These are phyloP conservation scores for Berberis vulgaris DNA, from an alignment of 164 flowering plant species.

Conservation along the genomic window DNA sequence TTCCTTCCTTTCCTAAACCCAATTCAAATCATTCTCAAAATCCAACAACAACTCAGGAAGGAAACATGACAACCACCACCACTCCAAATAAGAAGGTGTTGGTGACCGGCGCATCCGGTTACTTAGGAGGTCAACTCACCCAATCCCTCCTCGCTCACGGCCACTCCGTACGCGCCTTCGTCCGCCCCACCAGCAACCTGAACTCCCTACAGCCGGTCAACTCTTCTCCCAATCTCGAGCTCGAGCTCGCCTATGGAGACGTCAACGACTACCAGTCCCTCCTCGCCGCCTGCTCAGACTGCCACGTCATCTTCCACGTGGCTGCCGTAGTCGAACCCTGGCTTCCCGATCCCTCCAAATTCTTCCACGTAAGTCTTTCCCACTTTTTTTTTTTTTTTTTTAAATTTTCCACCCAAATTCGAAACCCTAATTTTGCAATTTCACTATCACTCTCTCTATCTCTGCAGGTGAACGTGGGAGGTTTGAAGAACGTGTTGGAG, in stretches of 20 bases:
- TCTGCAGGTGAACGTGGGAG: slow-evolving; percentile 82
- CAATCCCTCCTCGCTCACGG: slow-evolving; percentile 44
- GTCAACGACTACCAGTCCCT: slow-evolving; percentile 69
- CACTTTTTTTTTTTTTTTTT: too few relatives aligned
- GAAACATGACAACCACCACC: too few relatives aligned
- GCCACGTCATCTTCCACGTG: slow-evolving; percentile 67
- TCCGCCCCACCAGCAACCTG: slow-evolving; percentile 67
- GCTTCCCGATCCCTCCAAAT: slow-evolving; percentile 75
- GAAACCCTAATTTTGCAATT: slow-evolving; percentile 1
- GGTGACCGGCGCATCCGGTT: slow-evolving; percentile 94
- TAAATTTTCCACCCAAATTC: too few relatives aligned
- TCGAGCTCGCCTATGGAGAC: slow-evolving; percentile 74
- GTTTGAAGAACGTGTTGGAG: slow-evolving; percentile 64
- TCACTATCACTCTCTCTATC: not conserved
- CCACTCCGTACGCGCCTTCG: slow-evolving; percentile 69
- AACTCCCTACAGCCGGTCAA: slow-evolving; percentile 40
- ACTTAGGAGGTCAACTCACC: slow-evolving; percentile 73
- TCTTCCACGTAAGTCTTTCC: slow-evolving; percentile 49
- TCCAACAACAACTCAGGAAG: too few relatives aligned
- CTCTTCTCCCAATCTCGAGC: not conserved
- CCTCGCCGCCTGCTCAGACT: slow-evolving; percentile 56
- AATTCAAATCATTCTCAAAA: too few relatives aligned
- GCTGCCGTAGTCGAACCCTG: slow-evolving; percentile 94
- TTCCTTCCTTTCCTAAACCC: too few relatives aligned
- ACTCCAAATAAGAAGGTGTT: slow-evolving; percentile 27